Evolutionary conservation across 1,284 basidiomycete species (phyloP), one percentile per base, ranked within the genome.

Genomic region (Ceratobasidium papillatum): DNA sequence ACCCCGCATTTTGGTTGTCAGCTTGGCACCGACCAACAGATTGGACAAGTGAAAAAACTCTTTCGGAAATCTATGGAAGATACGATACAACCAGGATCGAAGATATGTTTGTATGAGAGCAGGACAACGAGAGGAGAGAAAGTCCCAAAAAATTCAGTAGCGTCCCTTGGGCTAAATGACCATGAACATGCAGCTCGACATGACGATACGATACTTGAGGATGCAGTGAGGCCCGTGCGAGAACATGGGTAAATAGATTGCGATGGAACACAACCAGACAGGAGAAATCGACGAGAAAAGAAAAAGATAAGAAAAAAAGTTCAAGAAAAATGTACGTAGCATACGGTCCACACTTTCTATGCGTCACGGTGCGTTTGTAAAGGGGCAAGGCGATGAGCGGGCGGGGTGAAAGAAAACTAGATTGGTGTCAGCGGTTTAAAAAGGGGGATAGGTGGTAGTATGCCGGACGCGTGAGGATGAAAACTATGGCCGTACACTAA

Each of bases 361-460:
- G 65, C 61, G 36, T 68, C 65, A 68, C 65, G 51, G 65, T 56
- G 43, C 47, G 47, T 66, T 36, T 27, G 25, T 38, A 38, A 54
- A 56, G 51, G 12, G 17, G 27, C 25, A 22, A 56, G 19, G 52
- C 30, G 64, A 38, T 12, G 5, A 25, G 22, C 9, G 32, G 34
- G 22, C 19, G 65, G 34, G 49, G 32, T 22, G 56, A 43, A 43
- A 12, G 32, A 43, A 68, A 59, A 59, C 30, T 59, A 59, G 56
- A 59, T 59, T 59, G 56, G 56, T 59, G 65, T 65, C 47, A 51
- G 47, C 65, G 65, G 65, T 54, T 52, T 68, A 68, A 68, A 68
- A 66, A 22, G 51, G 12, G 32, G 25, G 25, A 36, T 49, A 56
- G 51, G 11, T 17, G 47, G 19, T 59, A 59, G 56, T 54, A 66